These are phyloP conservation scores for Teratosphaeria pseudoeucalypti DNA, from an alignment of 2,329 filamentous ascomycete genomes.

Conservation along the genomic window DNA sequence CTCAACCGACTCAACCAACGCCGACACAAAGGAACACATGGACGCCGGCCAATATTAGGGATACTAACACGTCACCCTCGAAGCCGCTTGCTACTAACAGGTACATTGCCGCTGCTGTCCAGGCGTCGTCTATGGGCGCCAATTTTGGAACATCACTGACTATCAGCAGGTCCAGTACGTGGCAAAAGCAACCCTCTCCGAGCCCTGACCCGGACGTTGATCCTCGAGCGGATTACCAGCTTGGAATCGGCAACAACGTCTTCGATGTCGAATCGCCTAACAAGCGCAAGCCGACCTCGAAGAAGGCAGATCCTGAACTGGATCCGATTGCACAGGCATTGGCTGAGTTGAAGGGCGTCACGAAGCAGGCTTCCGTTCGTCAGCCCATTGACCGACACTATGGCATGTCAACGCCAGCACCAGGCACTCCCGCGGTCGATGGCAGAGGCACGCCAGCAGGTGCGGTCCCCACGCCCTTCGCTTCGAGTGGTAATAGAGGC, in stretches of 20 bases:
- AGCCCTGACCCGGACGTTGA: constrained; percentile 62
- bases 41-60: constrained; percentile 33
- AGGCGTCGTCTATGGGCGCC: too few species aligned
- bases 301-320: constrained; percentile 37
- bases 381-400: constrained; percentile 94
- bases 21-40: constrained; percentile 43
- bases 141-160: not conserved
- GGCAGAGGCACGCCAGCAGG: constrained; percentile 30
- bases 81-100: constrained; percentile 20
- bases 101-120: constrained; percentile 1
- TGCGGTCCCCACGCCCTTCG: constrained; percentile 35
- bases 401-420: constrained; percentile 74
- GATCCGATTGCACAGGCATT: constrained; percentile 90
- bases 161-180: constrained; percentile 19
- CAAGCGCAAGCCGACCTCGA: constrained; percentile 24
- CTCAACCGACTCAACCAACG: constrained; percentile 38
- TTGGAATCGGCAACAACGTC: constrained; percentile 92
- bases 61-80: constrained; percentile 33
- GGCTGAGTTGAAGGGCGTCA: constrained; percentile 80
- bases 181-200: constrained; percentile 26
- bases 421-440: constrained; percentile 27
- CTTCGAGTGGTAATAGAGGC: constrained; percentile 42
- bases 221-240: constrained; percentile 79
- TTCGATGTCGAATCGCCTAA: constrained; percentile 83
- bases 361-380: constrained; percentile 69